Conservation (phyloP, 2,329 filamentous ascomycete species). For the Beauveria sp. region DNA sequence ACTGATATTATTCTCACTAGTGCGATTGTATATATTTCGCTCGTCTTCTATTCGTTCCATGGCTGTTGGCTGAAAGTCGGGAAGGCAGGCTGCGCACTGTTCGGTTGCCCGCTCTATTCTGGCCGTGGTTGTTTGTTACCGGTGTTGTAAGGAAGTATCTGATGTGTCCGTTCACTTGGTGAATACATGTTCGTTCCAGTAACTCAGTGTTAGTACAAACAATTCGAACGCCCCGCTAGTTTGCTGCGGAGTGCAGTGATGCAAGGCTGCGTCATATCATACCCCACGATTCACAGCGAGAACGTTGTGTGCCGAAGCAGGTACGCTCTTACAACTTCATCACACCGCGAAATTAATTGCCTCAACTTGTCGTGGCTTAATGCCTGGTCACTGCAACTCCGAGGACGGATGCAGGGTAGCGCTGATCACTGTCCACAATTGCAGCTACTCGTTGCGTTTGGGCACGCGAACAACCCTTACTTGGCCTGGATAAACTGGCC, state of each 20-base stretch:
- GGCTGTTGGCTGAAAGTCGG: no score
- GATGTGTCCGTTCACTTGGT: not conserved
- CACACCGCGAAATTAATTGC: not conserved
- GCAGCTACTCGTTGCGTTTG: not conserved
- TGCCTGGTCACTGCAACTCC: not conserved
- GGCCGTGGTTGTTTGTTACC: no score
- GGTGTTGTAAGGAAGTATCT: no score
- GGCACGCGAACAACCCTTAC: not conserved
- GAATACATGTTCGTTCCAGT: not conserved
- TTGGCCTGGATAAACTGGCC: not conserved
- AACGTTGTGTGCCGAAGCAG: not conserved
- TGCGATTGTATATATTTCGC: no score
- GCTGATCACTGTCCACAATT: not conserved
- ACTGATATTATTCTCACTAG: no score
- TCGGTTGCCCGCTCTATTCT: no score
- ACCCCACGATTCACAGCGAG: not conserved
- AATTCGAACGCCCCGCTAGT: not conserved
- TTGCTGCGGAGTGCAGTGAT: not conserved
- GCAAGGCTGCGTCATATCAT: conserved; percentile 4
- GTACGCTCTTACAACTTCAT: not conserved
- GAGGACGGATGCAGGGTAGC: not conserved
- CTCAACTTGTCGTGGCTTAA: not conserved
- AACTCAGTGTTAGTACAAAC: no score
- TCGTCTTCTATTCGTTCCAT: no score
- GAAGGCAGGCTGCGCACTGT: no score